phyloP scores from a whole-genome alignment of 176 grass and related monocot species.

The Avena atlantica region DNA sequence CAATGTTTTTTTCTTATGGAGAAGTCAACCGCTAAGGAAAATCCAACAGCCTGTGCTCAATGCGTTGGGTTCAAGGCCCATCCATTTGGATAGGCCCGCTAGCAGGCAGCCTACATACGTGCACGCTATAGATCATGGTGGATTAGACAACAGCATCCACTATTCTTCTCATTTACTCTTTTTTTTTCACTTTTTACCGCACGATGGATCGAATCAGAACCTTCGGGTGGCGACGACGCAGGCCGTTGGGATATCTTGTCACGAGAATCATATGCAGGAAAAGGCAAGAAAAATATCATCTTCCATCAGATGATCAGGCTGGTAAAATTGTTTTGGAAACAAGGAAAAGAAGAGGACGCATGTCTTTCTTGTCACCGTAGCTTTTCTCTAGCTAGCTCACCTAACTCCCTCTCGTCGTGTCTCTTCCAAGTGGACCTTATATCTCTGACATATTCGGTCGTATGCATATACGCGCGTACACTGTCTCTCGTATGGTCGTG shows the following conservation, averaged over 20 bases:
- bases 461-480: background rate
- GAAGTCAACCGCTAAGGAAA: background rate
- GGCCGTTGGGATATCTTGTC: slow-evolving; percentile 43
- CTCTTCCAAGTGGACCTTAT: background rate
- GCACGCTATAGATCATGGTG: slow-evolving; percentile 27
- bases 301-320: background rate
- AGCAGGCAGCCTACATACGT: background rate
- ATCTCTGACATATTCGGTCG: background rate
- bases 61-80: background rate
- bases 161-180: background rate
- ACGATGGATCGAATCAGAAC: background rate
- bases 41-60: slow-evolving; percentile 25
- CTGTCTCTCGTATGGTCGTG: background rate
- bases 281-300: background rate
- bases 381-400: background rate
- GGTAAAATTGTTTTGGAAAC: slow-evolving; percentile 5
- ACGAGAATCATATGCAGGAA: slow-evolving; percentile 3
- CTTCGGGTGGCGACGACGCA: background rate
- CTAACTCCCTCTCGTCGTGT: background rate
- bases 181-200: background rate
- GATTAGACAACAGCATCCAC: background rate
- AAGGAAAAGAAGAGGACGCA: background rate
- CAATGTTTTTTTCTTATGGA: no score
- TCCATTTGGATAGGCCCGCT: background rate
- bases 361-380: background rate